phyloP scores from a whole-genome alignment of 306 rosid species.

The Lathyrus aphaca region DNA sequence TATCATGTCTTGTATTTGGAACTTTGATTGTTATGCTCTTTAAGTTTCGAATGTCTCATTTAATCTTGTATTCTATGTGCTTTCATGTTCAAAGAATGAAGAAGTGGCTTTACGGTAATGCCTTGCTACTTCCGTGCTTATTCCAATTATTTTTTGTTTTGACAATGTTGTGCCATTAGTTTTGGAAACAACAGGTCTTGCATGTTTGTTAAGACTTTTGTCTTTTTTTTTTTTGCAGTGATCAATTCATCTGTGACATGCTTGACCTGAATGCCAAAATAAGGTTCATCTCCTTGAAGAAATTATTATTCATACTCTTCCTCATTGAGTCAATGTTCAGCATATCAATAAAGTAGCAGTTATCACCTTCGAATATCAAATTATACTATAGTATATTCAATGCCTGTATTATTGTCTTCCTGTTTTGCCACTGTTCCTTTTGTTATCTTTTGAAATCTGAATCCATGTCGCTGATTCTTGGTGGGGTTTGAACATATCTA shows the following conservation, averaged over 20 bases:
- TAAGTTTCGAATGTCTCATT: not conserved
- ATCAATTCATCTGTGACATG: conserved; percentile 58
- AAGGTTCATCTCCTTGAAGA: conserved; percentile 53
- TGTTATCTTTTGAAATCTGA: conserved; percentile 24
- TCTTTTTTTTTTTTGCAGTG: conserved; percentile 50
- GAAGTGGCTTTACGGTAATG: conserved; percentile 57
- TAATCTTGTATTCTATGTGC: conserved; percentile 31
- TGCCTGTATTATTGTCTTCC: conserved; percentile 9
- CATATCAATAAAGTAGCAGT: not conserved
- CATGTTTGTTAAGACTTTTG: not conserved
- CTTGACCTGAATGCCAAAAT: conserved; percentile 60
- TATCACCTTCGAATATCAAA: conserved; percentile 2
- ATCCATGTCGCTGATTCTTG: too few species aligned
- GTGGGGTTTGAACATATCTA: too few species aligned
- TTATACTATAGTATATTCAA: not conserved
- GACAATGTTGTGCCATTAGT: conserved; percentile 3
- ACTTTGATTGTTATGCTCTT: conserved; percentile 21
- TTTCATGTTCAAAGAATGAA: conserved; percentile 52
- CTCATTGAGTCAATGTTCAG: not conserved
- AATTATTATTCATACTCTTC: not conserved
- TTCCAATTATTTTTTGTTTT: not conserved
- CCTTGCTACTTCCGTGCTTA: conserved; percentile 7
- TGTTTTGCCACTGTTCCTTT: not conserved
- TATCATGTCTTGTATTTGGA: not conserved
- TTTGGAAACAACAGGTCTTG: conserved; percentile 5